These are phyloP conservation scores for Epichloe glyceriae DNA, from an alignment of 2,329 filamentous ascomycete genomes.

Conservation along the genomic window DNA sequence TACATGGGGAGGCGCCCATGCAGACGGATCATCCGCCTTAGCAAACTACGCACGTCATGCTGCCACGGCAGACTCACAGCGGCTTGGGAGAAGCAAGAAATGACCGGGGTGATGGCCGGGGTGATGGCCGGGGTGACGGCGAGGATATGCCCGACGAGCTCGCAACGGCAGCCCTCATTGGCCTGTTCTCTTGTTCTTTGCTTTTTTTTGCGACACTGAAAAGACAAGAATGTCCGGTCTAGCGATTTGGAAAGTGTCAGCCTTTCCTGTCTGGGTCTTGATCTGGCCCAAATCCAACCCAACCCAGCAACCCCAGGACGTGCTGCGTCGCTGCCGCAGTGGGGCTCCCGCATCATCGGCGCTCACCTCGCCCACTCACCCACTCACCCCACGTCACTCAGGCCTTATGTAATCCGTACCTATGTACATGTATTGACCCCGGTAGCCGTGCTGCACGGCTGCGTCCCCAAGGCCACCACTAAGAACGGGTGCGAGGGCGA, in stretches of 20 bases:
- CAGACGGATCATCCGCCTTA: too few relatives aligned
- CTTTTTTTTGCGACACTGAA: too few relatives aligned
- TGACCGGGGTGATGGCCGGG: neutral
- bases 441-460: conserved; percentile 2
- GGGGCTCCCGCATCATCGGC: conserved; percentile 1
- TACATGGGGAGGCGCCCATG: neutral
- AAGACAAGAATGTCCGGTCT: too few relatives aligned
- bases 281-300: neutral
- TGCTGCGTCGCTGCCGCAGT: conserved; percentile 1
- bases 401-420: too few relatives aligned
- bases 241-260: too few relatives aligned
- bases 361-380: too few relatives aligned
- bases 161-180: too few relatives aligned
- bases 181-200: too few relatives aligned
- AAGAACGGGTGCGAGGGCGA: neutral
- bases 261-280: too few relatives aligned
- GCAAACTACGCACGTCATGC: neutral
- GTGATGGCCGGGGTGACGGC: too few relatives aligned
- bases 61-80: neutral
- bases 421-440: neutral
- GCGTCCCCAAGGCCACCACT: neutral
- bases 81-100: neutral
- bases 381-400: too few relatives aligned
- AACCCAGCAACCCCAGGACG: neutral
- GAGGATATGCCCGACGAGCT: too few relatives aligned